Conservation (phyloP, 1,284 basidiomycete genomes). For the Vanrija sp. region DNA sequence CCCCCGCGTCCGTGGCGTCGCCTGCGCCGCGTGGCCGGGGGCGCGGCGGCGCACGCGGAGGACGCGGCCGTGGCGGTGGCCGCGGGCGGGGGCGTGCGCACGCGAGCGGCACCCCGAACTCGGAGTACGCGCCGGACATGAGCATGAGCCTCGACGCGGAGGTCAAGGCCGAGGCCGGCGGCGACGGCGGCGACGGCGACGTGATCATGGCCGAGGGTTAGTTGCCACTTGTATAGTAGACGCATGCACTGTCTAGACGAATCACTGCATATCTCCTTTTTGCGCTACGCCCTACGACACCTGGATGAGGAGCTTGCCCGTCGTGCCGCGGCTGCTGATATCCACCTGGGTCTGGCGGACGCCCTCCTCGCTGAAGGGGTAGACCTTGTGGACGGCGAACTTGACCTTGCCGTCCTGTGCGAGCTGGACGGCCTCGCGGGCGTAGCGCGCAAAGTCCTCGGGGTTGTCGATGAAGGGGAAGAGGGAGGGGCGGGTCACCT, state of each 20-base stretch:
- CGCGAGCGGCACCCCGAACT: not conserved
- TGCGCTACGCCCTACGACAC: constrained; percentile 33
- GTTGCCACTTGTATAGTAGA: too few relatives aligned
- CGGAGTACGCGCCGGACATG: not conserved
- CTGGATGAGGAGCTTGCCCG: constrained; percentile 77
- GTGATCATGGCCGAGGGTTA: too few relatives aligned
- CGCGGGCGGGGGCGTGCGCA: constrained; percentile 20
- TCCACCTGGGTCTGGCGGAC: constrained; percentile 73
- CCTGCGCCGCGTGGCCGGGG: not conserved
- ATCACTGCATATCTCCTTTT: too few relatives aligned
- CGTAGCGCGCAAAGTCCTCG: constrained; percentile 67
- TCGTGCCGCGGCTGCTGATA: constrained; percentile 70
- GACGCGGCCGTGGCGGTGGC: not conserved
- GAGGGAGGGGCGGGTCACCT: constrained; percentile 64
- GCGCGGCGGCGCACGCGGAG: not conserved
- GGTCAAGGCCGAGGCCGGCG: too few relatives aligned
- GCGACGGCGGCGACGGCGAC: too few relatives aligned
- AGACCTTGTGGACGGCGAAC: constrained; percentile 68
- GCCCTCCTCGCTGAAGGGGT: constrained; percentile 78
- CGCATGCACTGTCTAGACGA: too few relatives aligned
- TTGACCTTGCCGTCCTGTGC: constrained; percentile 63
- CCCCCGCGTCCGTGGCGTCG: not conserved
- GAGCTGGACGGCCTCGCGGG: constrained; percentile 63
- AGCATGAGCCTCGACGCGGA: not conserved
- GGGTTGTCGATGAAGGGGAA: constrained; percentile 63